Conservation (phyloP, 495 filamentous ascomycete species). For the Podospora tetraspora region DNA sequence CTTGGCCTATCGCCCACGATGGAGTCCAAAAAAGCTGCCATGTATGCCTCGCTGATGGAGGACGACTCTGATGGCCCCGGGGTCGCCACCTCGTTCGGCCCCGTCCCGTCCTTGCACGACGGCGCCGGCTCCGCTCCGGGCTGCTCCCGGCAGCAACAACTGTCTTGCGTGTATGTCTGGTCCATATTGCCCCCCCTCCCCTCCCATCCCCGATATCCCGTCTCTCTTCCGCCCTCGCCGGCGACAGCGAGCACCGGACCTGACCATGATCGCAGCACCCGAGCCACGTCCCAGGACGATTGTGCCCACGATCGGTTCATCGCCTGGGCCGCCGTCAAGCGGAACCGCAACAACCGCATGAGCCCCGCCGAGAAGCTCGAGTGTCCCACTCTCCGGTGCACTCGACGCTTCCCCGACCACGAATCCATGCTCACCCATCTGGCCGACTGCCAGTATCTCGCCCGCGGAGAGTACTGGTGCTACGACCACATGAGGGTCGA, state of each 20-base stretch:
- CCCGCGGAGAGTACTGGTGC: constrained; percentile 44
- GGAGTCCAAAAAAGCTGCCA: constrained; percentile 27
- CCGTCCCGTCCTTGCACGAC: constrained; percentile 16
- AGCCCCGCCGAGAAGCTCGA: constrained; percentile 35
- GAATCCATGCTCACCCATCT: constrained; percentile 45
- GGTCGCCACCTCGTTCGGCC: constrained; percentile 7
- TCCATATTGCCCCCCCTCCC: background rate
- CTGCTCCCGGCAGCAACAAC: constrained; percentile 6
- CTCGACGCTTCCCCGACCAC: constrained; percentile 37
- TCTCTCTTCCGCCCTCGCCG: background rate
- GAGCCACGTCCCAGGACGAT: constrained; percentile 38
- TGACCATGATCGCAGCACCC: constrained; percentile 35
- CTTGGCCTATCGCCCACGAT: constrained; percentile 14
- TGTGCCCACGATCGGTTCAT: constrained; percentile 45
- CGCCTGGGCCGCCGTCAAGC: constrained; percentile 47
- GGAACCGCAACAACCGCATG: constrained; percentile 42
- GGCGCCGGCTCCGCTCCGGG: constrained; percentile 8
- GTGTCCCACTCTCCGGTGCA: constrained; percentile 42
- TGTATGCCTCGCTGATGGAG: constrained; percentile 27
- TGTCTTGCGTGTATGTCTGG: constrained; percentile 34
- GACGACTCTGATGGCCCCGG: constrained; percentile 22
- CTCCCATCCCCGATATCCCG: background rate
- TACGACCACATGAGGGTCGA: constrained; percentile 45
- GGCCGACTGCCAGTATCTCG: constrained; percentile 35
- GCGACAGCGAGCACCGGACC: constrained; percentile 1